Percentiles rank a stretch among this genome's conserved stretches.
Evolutionary conservation across 208 protist genomes (phyloP).

Genomic region (Leishmania aethiopica): DNA sequence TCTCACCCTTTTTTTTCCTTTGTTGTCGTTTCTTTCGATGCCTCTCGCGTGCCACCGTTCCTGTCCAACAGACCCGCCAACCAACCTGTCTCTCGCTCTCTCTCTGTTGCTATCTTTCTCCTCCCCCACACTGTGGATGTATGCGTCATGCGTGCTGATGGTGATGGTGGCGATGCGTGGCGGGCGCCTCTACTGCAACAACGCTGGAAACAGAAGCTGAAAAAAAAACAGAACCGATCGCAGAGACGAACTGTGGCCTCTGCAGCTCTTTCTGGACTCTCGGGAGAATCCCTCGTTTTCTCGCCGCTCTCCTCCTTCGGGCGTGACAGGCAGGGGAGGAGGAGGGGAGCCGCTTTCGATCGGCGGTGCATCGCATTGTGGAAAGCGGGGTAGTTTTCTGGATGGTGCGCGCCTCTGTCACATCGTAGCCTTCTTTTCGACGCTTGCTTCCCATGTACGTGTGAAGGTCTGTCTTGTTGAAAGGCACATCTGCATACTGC

Average conservation of each 20-base stretch:
- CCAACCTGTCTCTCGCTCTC: not conserved
- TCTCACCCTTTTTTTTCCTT: not conserved
- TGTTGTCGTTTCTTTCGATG: not conserved
- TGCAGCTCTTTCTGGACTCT: not conserved
- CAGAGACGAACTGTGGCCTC: not conserved
- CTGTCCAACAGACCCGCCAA: not conserved
- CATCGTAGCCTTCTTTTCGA: not conserved
- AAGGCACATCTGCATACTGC: too few species aligned
- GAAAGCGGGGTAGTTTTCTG: not conserved
- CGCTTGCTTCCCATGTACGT: not conserved
- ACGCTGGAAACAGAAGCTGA: not conserved
- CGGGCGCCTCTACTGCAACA: not conserved
- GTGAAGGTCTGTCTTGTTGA: not conserved
- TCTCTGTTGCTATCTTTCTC: constrained; percentile 9
- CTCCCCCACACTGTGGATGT: not conserved
- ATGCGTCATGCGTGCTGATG: not conserved
- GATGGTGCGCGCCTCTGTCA: not conserved
- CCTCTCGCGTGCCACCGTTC: not conserved
- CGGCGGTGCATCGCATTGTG: not conserved
- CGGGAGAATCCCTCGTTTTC: not conserved
- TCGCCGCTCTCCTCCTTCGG: not conserved
- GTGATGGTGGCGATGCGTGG: not conserved
- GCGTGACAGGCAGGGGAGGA: not conserved
- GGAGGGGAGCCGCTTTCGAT: not conserved
- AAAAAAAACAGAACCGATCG: not conserved